phyloP scores from a whole-genome alignment of 768 basidiomycete genomes.

The Clavulina sp. region DNA sequence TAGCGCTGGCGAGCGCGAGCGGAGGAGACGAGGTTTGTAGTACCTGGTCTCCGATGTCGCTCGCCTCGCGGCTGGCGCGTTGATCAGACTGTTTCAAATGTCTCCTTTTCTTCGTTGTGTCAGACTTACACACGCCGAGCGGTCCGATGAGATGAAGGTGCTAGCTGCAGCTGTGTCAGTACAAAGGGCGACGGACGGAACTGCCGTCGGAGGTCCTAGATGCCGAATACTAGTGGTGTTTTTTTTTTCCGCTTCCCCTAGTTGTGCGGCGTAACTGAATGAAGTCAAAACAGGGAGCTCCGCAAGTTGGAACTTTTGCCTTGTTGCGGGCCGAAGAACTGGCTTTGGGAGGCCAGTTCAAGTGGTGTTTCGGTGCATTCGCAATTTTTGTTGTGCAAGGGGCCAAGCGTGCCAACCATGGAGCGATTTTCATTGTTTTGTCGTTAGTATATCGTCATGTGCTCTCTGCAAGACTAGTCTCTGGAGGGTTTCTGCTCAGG shows the following conservation, averaged over 20 bases:
- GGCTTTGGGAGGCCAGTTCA: constrained; percentile 92
- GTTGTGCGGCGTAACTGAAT: background rate
- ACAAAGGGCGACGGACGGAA: constrained; percentile 80
- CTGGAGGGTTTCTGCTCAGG: constrained; percentile 63
- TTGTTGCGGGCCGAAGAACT: constrained; percentile 86
- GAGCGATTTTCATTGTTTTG: too few relatives aligned
- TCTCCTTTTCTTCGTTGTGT: background rate
- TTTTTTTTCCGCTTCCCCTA: too few relatives aligned
- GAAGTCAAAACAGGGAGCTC: constrained; percentile 77
- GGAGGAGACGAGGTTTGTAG: constrained; percentile 69
- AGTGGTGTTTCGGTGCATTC: constrained; percentile 68
- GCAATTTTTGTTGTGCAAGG: too few relatives aligned
- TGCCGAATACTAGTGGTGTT: constrained; percentile 95
- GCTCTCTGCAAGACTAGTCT: constrained; percentile 88
- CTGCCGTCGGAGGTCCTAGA: constrained; percentile 97
- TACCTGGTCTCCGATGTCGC: too few relatives aligned
- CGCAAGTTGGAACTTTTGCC: constrained; percentile 97
- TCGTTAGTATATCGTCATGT: constrained; percentile 4
- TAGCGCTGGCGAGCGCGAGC: constrained; percentile 63
- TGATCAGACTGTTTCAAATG: constrained; percentile 1
- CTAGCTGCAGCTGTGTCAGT: constrained; percentile 79
- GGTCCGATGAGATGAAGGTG: constrained; percentile 85
- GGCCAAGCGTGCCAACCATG: too few relatives aligned
- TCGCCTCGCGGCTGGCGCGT: too few relatives aligned
- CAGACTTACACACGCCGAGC: constrained; percentile 65